These are phyloP conservation scores for Taphrina confusa DNA, from an alignment of 1,139 yeast genomes.

Conservation along the genomic window DNA sequence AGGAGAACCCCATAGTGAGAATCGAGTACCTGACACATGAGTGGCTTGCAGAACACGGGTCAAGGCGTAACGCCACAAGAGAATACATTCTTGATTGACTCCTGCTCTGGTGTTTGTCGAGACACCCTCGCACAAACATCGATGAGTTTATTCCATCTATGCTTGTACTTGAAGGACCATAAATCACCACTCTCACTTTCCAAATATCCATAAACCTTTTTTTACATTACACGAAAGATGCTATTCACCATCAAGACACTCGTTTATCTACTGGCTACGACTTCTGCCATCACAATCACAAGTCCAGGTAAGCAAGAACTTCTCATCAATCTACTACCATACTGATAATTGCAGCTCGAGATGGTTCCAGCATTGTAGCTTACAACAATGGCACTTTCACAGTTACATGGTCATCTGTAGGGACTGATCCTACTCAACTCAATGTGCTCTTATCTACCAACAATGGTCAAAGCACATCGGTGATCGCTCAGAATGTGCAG, in stretches of 20 bases:
- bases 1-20: too few species aligned
- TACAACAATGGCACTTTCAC: conserved; percentile 33
- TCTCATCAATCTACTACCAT: background rate
- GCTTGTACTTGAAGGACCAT: too few species aligned
- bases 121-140: conserved; percentile 6
- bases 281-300: conserved; percentile 29
- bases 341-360: background rate
- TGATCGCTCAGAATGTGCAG: conserved; percentile 20
- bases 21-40: background rate
- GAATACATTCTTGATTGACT: conserved; percentile 1
- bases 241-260: conserved; percentile 14
- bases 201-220: too few species aligned
- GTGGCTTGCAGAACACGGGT: background rate
- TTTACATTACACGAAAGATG: too few species aligned
- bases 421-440: conserved; percentile 19
- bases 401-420: conserved; percentile 27
- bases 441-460: conserved; percentile 21
- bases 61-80: background rate
- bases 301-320: conserved; percentile 6
- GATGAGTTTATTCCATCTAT: too few species aligned
- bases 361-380: conserved; percentile 4
- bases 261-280: conserved; percentile 4
- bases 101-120: too few species aligned
- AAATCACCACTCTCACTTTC: background rate
- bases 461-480: conserved; percentile 23